These are phyloP conservation scores for Oryza glaberrima DNA, from an alignment of 176 grass and related monocot genomes.

Conservation along the genomic window DNA sequence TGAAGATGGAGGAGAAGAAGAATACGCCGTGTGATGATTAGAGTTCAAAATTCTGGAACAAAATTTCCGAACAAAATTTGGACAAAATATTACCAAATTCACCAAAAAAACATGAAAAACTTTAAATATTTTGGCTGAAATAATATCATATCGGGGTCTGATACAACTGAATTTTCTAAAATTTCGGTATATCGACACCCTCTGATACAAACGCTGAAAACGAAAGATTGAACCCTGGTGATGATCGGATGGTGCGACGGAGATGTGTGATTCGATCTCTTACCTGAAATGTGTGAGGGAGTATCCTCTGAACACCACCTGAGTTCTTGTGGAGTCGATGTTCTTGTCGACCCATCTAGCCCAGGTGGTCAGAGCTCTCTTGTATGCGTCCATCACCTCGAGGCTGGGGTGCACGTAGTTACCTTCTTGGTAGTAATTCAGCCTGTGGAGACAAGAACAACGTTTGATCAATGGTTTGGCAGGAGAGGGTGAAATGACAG, in stretches of 20 bases:
- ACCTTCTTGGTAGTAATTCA: constrained; percentile 91
- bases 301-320: constrained; percentile 88
- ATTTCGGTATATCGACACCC: too few relatives aligned
- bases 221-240: too few relatives aligned
- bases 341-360: constrained; percentile 82
- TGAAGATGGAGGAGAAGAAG: neutral
- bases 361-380: constrained; percentile 79
- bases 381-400: constrained; percentile 77
- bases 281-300: constrained; percentile 88
- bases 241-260: neutral
- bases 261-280: neutral
- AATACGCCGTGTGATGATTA: too few relatives aligned
- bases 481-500: neutral
- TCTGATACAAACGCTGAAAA: too few relatives aligned
- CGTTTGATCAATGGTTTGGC: neutral
- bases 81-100: too few relatives aligned
- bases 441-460: constrained; percentile 40
- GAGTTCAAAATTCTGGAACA: too few relatives aligned
- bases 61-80: too few relatives aligned
- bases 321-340: constrained; percentile 68
- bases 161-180: too few relatives aligned
- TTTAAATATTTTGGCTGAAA: too few relatives aligned
- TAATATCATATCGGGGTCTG: too few relatives aligned
- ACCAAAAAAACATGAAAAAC: too few relatives aligned
- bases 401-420: constrained; percentile 66